Conservation (phyloP, 148 eudicot species). For the Talinum fruticosum region DNA sequence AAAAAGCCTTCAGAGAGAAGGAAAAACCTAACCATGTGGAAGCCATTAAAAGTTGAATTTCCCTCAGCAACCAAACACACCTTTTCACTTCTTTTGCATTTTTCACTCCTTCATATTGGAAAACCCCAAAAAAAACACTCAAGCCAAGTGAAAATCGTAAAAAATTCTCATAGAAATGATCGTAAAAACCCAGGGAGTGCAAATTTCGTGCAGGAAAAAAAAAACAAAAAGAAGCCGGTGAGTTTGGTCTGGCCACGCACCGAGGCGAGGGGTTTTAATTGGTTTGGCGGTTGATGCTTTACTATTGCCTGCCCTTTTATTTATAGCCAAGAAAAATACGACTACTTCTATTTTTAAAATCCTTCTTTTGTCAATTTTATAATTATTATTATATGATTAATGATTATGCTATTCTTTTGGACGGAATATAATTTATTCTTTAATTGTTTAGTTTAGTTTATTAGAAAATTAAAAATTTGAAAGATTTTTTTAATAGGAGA, state of each 20-base stretch:
- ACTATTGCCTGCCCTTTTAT: background rate
- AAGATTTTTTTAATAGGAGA: no score
- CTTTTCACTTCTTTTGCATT: background rate
- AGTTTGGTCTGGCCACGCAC: background rate
- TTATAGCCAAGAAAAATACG: background rate
- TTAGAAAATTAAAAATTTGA: no score
- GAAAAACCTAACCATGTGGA: constrained; percentile 15
- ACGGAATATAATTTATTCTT: no score
- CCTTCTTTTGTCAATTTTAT: background rate
- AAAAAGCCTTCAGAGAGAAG: constrained; percentile 28
- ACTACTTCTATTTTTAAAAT: background rate
- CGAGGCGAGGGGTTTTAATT: background rate
- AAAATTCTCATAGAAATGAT: background rate
- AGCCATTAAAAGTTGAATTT: constrained; percentile 19
- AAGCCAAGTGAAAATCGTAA: background rate
- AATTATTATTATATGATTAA: no score
- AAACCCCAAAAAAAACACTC: background rate
- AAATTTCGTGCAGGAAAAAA: background rate
- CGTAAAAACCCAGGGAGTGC: background rate
- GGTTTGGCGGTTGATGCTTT: background rate
- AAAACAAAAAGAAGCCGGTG: background rate
- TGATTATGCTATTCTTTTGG: background rate
- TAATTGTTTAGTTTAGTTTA: no score
- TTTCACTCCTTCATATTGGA: no score
- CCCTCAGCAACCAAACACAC: constrained; percentile 5